Evolutionary conservation across 768 basidiomycete species (phyloP).

Genomic region (Amanita rimosa): DNA sequence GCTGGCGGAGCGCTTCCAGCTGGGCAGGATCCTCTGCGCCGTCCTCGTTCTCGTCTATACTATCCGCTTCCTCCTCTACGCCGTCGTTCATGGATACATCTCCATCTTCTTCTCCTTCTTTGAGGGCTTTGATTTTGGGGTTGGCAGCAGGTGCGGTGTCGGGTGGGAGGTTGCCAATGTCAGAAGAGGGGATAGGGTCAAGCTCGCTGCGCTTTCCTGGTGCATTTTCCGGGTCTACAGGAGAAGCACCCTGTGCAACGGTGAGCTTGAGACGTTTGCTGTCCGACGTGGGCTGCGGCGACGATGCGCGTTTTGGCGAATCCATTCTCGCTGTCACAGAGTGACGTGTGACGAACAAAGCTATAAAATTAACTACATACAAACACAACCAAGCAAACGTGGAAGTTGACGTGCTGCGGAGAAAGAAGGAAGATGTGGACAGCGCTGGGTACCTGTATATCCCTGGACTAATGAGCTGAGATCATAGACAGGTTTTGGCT

Average conservation of each 20-base stretch:
- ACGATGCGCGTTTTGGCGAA: constrained; percentile 56
- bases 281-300: constrained; percentile 42
- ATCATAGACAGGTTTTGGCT: constrained; percentile 21
- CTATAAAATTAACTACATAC: neutral
- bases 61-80: constrained; percentile 66
- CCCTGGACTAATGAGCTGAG: constrained; percentile 70
- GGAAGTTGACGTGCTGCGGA: too few relatives aligned
- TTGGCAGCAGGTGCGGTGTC: constrained; percentile 18
- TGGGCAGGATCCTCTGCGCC: constrained; percentile 64
- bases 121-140: constrained; percentile 23
- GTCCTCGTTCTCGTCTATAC: constrained; percentile 73
- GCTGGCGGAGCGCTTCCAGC: constrained; percentile 66
- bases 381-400: too few relatives aligned
- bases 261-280: constrained; percentile 49
- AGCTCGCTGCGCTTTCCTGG: constrained; percentile 83
- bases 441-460: constrained; percentile 73
- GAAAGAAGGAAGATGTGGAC: constrained; percentile 55
- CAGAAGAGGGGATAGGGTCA: constrained; percentile 70
- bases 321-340: constrained; percentile 27
- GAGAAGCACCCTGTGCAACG: constrained; percentile 50
- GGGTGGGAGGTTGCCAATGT: constrained; percentile 65
- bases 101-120: constrained; percentile 51
- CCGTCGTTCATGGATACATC: constrained; percentile 79
- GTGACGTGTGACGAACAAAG: neutral
- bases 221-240: constrained; percentile 70